phyloP scores from a whole-genome alignment of 768 basidiomycete genomes.

The Podaxis carcinomalis region DNA sequence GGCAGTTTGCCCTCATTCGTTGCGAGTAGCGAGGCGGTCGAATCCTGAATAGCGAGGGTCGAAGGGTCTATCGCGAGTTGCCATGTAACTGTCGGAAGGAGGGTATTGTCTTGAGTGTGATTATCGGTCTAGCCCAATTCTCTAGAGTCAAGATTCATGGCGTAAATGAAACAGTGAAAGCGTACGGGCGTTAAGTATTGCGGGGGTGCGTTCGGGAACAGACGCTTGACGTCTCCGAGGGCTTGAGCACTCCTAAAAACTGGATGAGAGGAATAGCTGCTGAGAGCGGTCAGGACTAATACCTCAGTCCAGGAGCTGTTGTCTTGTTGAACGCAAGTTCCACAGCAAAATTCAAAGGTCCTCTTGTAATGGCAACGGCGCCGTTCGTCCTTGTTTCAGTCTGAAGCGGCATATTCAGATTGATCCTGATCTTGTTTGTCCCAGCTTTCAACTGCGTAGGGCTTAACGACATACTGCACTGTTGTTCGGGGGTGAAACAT shows the following conservation, averaged over 20 bases:
- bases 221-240: slow-evolving; percentile 25
- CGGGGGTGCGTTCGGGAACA: slow-evolving; percentile 33
- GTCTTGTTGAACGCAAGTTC: slow-evolving; percentile 32
- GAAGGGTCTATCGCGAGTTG: slow-evolving; percentile 35
- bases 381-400: slow-evolving; percentile 31
- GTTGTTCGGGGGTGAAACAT: background rate
- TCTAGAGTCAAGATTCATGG: background rate
- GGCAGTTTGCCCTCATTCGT: slow-evolving; percentile 20
- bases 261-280: background rate
- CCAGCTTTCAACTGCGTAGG: slow-evolving; percentile 17
- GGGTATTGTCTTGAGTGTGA: slow-evolving; percentile 33
- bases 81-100: slow-evolving; percentile 35
- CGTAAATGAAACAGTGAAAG: background rate
- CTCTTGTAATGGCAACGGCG: slow-evolving; percentile 32
- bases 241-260: slow-evolving; percentile 32
- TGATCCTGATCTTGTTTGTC: slow-evolving; percentile 26
- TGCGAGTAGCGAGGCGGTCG: slow-evolving; percentile 17
- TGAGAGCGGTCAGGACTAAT: background rate
- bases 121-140: slow-evolving; percentile 28
- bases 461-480: background rate
- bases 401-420: slow-evolving; percentile 28
- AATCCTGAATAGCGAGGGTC: slow-evolving; percentile 29
- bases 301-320: slow-evolving; percentile 29
- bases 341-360: slow-evolving; percentile 34
- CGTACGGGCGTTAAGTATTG: slow-evolving; percentile 32